A percentile compares a stretch with the other conserved stretches of the same genome.
These are phyloP conservation scores for Heliamphora pulchella DNA, from an alignment of 179 eudicot species.

Conservation along the genomic window DNA sequence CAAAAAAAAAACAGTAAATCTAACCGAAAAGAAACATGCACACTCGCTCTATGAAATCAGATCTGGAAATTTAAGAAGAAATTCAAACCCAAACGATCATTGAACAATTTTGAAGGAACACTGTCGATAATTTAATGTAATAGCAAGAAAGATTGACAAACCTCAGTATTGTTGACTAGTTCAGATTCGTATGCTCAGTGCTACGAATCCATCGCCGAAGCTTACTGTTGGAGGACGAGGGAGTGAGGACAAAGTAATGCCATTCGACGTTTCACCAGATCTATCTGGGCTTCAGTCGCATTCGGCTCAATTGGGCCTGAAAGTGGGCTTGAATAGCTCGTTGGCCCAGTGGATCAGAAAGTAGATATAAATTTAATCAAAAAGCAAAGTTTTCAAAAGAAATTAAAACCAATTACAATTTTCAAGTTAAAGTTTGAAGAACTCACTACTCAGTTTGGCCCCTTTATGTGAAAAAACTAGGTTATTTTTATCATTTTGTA, in stretches of 20 bases:
- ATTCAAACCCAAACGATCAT: neutral
- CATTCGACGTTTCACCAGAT: neutral
- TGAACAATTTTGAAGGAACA: constrained; percentile 5
- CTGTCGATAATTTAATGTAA: neutral
- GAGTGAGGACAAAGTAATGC: too few species aligned
- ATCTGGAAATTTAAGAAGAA: neutral
- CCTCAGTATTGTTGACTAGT: neutral
- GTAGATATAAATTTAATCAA: too few species aligned
- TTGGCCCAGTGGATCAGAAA: neutral
- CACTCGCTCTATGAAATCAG: neutral
- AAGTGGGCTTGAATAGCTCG: neutral
- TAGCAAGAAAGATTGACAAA: neutral
- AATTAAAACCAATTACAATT: too few species aligned
- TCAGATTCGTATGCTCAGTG: neutral
- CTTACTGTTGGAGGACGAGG: neutral
- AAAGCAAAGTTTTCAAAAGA: too few species aligned
- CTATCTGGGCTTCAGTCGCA: too few species aligned
- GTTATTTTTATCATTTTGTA: too few species aligned
- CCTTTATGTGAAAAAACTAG: too few species aligned
- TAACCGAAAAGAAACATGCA: neutral
- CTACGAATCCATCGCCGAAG: neutral
- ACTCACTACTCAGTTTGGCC: too few species aligned
- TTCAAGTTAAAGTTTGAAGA: too few species aligned
- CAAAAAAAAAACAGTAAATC: neutral
- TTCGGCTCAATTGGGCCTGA: neutral